A percentile compares a stretch with the other conserved stretches of the same genome.
Evolutionary conservation across 345 rosid genomes (phyloP).

Genomic region (Corchorus olitorius): DNA sequence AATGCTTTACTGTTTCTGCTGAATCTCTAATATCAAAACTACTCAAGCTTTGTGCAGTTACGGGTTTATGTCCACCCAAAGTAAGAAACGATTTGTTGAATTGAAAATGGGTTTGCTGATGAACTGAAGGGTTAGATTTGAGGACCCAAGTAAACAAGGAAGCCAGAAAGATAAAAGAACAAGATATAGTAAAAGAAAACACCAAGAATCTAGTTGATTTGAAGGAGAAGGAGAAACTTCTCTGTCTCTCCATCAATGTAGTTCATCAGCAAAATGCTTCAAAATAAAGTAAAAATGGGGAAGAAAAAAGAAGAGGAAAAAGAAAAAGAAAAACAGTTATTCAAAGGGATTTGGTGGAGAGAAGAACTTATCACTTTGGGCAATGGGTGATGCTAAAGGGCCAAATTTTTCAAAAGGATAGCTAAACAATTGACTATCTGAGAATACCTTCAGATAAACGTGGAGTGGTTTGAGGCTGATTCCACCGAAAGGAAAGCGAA

Average conservation of each 20-base stretch:
- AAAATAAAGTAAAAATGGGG: neutral
- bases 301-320: no score
- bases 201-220: conserved; percentile 62
- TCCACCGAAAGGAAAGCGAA: neutral
- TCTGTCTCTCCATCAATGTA: conserved; percentile 70
- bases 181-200: conserved; percentile 51
- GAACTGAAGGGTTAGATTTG: conserved; percentile 55
- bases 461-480: neutral
- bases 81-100: conserved; percentile 34
- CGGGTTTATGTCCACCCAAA: conserved; percentile 26
- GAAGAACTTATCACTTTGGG: neutral
- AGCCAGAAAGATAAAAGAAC: conserved; percentile 56
- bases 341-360: conserved; percentile 10
- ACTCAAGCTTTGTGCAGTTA: conserved; percentile 29
- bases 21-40: conserved; percentile 36
- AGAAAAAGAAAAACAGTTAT: neutral
- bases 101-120: conserved; percentile 39
- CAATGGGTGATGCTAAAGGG: neutral
- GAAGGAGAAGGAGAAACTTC: conserved; percentile 64
- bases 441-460: neutral
- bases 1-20: conserved; percentile 20
- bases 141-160: conserved; percentile 56
- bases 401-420: neutral
- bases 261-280: conserved; percentile 17
- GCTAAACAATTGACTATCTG: neutral